Base-by-base conservation (phyloP, 768 basidiomycete species). In the Pulveroboletus sp. region DNA sequence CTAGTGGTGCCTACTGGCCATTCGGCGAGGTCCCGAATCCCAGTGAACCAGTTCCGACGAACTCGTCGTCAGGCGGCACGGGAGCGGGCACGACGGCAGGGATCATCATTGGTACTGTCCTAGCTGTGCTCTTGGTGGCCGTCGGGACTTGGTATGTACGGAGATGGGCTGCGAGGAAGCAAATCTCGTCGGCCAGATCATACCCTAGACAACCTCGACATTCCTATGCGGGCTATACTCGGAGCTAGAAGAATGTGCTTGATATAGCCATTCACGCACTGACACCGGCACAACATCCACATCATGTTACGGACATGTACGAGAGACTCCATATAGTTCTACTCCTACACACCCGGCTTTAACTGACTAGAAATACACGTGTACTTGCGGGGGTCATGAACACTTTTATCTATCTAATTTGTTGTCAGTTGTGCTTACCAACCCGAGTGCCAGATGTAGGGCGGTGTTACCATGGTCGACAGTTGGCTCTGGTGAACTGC, bases 1-100 rank as follows among this genome's bases (percentile, higher is more conserved):
- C 72, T 32, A 81, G 80, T 27, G 86, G 86, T 11, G 76, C 81
- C 63, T 85, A 75, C 59, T 89, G 87, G 87, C 87, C 87, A 0
- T 84, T 77, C 50, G 83, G 81, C 14, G 72, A 72, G 1, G 77
- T 78, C 46, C 81, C 80, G 6, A 30, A 28, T 28, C 52, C 57
- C 8, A 68, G 60, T 27, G 59, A 60, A 28, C 43, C 51, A 27
- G 43, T 52, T 39, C 47, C 62, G 2, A 58, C 56, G 33, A 50
- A 62, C 15, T 46, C 54, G 21, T 72, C 73, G 1, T 58, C 71
- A n/a, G 55, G 49, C 11, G 55, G 49, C 14, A 21, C 24, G n/a
- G 60, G 26, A 47, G 73, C 69, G 8, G 81, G 75, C 12, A 26
- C 32, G 15, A 64, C 35, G 47, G 74, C 68, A 7, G 81, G 75